Evolutionary conservation across 2,329 filamentous ascomycete species (phyloP).

Genomic region (Fusarium sp.): DNA sequence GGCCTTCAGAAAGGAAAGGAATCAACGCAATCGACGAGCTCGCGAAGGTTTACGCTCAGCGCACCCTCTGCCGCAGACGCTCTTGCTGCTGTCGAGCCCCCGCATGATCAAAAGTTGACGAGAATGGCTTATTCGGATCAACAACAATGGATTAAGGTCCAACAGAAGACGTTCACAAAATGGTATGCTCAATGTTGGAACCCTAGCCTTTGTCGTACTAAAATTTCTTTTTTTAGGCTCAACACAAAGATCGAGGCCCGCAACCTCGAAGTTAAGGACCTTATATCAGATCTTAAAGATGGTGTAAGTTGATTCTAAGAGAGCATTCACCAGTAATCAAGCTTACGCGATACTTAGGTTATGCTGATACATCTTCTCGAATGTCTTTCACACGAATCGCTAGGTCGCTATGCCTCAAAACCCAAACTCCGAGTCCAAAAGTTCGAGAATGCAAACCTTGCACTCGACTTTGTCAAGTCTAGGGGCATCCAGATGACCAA

Average conservation of each 20-base stretch:
- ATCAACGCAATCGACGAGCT: constrained; percentile 39
- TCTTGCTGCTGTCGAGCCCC: constrained; percentile 61
- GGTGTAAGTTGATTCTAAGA: constrained; percentile 74
- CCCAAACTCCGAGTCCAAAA: constrained; percentile 96
- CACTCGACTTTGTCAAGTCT: constrained; percentile 91
- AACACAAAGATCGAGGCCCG: constrained; percentile 92
- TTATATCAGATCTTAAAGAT: constrained; percentile 91
- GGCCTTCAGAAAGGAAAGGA: constrained; percentile 35
- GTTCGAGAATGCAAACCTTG: constrained; percentile 98
- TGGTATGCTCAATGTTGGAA: constrained; percentile 63
- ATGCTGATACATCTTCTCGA: constrained; percentile 97
- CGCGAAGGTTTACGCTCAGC: constrained; percentile 51
- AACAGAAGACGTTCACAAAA: constrained; percentile 99
- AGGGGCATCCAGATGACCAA: constrained; percentile 97
- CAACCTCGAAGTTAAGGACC: constrained; percentile 83
- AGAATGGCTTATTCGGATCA: constrained; percentile 76
- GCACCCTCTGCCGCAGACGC: constrained; percentile 57
- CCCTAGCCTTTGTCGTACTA: constrained; percentile 1
- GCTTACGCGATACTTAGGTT: constrained; percentile 68
- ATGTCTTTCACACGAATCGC: constrained; percentile 92
- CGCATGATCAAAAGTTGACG: constrained; percentile 64
- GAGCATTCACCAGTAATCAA: not conserved
- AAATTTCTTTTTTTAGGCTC: constrained; percentile 70
- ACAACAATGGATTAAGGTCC: constrained; percentile 81
- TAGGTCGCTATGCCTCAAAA: constrained; percentile 95